Evolutionary conservation across 163 green algal species (phyloP).

Genomic region (Volvox carteri): DNA sequence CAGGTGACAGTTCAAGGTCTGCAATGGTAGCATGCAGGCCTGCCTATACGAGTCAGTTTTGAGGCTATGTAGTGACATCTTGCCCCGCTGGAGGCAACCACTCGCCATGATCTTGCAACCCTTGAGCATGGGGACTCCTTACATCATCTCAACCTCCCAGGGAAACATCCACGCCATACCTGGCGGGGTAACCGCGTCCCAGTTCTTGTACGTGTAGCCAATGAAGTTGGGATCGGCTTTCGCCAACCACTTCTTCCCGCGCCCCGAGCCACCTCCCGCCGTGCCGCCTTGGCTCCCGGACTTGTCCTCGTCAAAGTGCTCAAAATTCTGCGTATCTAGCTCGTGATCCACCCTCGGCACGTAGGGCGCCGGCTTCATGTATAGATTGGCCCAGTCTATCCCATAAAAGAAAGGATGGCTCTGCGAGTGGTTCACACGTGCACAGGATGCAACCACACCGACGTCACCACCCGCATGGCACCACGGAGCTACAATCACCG

Average conservation of each 20-base stretch:
- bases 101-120: no score
- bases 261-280: neutral
- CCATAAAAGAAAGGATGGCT: constrained; percentile 95
- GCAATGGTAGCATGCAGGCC: no score
- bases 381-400: constrained; percentile 90
- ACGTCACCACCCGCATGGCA: no score
- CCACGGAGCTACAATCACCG: no score
- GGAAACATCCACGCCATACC: neutral
- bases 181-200: constrained; percentile 80
- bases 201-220: constrained; percentile 99
- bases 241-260: constrained; percentile 58
- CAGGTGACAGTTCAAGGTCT: no score
- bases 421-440: no score
- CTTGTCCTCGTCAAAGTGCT: constrained; percentile 95
- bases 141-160: no score
- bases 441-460: no score
- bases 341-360: constrained; percentile 89
- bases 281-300: constrained; percentile 8
- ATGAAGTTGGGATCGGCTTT: constrained; percentile 95
- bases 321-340: constrained; percentile 99
- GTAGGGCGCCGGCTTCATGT: constrained; percentile 82
- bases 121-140: no score
- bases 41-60: no score
- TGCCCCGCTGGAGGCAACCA: no score
- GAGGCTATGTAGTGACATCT: no score